A percentile compares a stretch with the other conserved stretches of the same genome.
Evolutionary conservation across 352 stramenopile species (phyloP).

Genomic region (Lagenidium sp.): DNA sequence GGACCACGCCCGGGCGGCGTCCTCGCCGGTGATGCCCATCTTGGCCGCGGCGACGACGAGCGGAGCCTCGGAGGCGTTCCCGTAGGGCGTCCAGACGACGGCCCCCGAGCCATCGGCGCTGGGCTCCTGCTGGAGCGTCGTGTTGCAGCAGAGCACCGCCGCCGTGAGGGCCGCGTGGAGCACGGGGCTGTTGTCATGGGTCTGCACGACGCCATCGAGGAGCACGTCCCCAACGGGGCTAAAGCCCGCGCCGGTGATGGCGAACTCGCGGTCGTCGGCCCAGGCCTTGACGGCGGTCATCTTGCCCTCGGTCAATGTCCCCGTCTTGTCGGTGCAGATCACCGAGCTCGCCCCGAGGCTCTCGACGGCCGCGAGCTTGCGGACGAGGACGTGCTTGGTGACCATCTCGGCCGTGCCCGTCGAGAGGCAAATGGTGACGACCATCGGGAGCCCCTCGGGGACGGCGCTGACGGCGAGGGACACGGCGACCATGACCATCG

Average conservation of each 20-base stretch:
- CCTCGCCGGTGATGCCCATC: constrained; percentile 21
- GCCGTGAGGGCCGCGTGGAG: constrained; percentile 23
- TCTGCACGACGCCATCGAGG: constrained; percentile 15
- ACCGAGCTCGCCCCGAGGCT: constrained; percentile 76
- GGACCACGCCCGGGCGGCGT: constrained; percentile 21
- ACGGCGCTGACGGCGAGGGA: constrained; percentile 40
- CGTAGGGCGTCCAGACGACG: constrained; percentile 17
- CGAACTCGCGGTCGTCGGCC: constrained; percentile 24
- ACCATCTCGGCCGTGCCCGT: constrained; percentile 21
- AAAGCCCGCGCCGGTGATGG: constrained; percentile 25
- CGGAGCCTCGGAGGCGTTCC: constrained; percentile 31
- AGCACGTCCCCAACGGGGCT: constrained; percentile 18
- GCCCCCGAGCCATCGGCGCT: constrained; percentile 5
- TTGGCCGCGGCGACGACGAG: constrained; percentile 33
- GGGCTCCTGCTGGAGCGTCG: constrained; percentile 19
- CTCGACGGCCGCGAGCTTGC: constrained; percentile 36
- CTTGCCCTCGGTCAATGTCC: constrained; percentile 77
- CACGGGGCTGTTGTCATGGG: constrained; percentile 12
- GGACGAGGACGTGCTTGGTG: constrained; percentile 30
- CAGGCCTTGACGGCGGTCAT: constrained; percentile 42
- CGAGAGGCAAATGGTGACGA: constrained; percentile 21
- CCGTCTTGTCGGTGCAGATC: constrained; percentile 88
- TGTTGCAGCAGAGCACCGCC: constrained; percentile 36
- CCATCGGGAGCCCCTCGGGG: constrained; percentile 19
- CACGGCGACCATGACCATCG: constrained; percentile 86